Evolutionary conservation across 805 yeast genomes (phyloP).

Genomic region (Clavispora santaluciae): DNA sequence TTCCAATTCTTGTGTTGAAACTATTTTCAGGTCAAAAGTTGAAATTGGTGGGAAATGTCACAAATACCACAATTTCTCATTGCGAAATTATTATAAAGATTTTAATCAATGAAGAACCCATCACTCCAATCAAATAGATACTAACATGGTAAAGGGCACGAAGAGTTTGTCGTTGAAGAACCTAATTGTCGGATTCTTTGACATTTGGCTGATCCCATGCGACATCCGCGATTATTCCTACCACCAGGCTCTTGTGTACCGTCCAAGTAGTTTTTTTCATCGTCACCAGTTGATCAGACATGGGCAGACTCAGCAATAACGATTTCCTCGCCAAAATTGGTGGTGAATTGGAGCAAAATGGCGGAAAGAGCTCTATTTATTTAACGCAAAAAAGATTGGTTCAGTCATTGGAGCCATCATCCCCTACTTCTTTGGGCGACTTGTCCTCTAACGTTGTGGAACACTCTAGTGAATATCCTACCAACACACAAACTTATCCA

Average conservation of each 20-base stretch:
- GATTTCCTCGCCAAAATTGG: constrained; percentile 26
- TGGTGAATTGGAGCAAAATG: constrained; percentile 15
- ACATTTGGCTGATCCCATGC: too few species aligned
- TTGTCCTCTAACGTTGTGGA: constrained; percentile 31
- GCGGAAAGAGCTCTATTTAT: constrained; percentile 49
- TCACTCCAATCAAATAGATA: too few species aligned
- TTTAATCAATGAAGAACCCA: too few species aligned
- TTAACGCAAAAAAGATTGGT: constrained; percentile 53
- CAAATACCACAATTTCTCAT: too few species aligned
- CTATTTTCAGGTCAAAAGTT: too few species aligned
- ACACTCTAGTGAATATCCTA: constrained; percentile 12
- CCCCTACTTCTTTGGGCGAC: constrained; percentile 17
- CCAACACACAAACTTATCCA: constrained; percentile 44
- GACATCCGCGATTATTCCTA: not conserved
- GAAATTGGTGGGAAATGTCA: too few species aligned
- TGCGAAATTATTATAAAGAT: too few species aligned
- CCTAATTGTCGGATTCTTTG: too few species aligned
- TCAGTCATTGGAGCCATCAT: constrained; percentile 8
- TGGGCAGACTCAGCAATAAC: constrained; percentile 30
- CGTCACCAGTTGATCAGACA: constrained; percentile 4
- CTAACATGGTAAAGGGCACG: too few species aligned
- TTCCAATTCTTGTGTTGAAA: too few species aligned
- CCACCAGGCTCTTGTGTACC: not conserved
- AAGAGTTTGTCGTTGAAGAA: too few species aligned
- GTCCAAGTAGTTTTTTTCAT: not conserved